Percentiles rank a stretch among this genome's conserved stretches.
phyloP scores from a whole-genome alignment of 2,329 filamentous ascomycete genomes.

The Alternaria sp. region DNA sequence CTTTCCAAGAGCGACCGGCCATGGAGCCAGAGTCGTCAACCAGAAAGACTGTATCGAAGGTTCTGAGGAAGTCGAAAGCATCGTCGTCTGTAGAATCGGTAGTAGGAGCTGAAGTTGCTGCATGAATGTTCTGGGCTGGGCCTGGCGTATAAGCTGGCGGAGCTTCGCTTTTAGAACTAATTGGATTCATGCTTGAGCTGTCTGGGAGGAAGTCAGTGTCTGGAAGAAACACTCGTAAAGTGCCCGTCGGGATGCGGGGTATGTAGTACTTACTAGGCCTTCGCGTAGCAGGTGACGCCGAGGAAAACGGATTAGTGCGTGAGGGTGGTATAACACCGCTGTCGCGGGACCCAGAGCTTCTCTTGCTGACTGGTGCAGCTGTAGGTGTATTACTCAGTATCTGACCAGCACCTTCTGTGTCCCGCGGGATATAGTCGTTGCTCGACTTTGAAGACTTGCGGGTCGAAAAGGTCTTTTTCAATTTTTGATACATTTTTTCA shows the following conservation, averaged over 20 bases:
- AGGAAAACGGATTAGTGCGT: conserved; percentile 30
- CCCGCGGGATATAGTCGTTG: conserved; percentile 12
- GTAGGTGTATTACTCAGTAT: conserved; percentile 4
- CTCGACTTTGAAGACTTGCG: conserved; percentile 22
- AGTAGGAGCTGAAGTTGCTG: conserved; percentile 9
- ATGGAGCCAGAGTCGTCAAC: conserved; percentile 95
- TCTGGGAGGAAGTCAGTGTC: conserved; percentile 28
- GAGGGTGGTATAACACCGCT: conserved; percentile 29
- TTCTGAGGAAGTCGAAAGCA: conserved; percentile 75
- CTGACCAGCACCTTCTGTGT: conserved; percentile 12
- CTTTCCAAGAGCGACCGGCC: conserved; percentile 76
- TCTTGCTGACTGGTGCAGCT: conserved; percentile 14
- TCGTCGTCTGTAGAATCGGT: conserved; percentile 54
- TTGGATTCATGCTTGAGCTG: conserved; percentile 39
- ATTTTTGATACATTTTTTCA: conserved; percentile 22
- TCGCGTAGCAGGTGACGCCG: conserved; percentile 47
- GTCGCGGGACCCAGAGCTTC: conserved; percentile 22
- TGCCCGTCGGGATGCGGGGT: neutral
- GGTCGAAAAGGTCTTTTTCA: conserved; percentile 29
- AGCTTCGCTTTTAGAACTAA: conserved; percentile 48
- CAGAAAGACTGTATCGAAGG: conserved; percentile 87
- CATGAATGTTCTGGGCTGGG: conserved; percentile 17
- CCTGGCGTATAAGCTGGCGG: conserved; percentile 55
- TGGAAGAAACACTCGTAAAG: neutral
- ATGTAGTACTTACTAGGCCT: conserved; percentile 48